phyloP scores from a whole-genome alignment of 2,329 filamentous ascomycete species.

The Penicillium sp. region DNA sequence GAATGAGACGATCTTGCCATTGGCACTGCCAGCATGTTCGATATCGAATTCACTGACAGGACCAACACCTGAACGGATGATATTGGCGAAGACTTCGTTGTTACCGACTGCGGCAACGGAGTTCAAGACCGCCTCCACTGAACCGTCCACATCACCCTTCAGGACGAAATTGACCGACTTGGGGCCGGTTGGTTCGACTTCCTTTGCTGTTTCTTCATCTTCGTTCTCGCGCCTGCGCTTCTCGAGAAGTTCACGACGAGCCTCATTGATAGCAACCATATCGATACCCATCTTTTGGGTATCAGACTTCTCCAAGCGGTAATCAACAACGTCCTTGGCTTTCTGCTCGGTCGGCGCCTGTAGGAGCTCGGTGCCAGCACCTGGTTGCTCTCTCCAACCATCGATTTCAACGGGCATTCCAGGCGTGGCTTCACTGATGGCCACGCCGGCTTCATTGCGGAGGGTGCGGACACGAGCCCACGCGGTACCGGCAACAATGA shows the following conservation, averaged over 20 bases:
- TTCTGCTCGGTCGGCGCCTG: slow-evolving; percentile 70
- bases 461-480: slow-evolving; percentile 80
- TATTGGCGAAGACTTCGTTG: slow-evolving; percentile 66
- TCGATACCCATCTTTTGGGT: slow-evolving; percentile 57
- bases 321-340: slow-evolving; percentile 68
- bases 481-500: slow-evolving; percentile 77
- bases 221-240: slow-evolving; percentile 32
- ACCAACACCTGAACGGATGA: slow-evolving; percentile 71
- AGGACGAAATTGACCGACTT: slow-evolving; percentile 69
- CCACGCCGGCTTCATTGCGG: slow-evolving; percentile 70
- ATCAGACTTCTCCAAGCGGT: slow-evolving; percentile 63
- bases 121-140: slow-evolving; percentile 78
- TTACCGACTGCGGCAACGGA: slow-evolving; percentile 71
- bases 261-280: slow-evolving; percentile 68
- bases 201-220: slow-evolving; percentile 28
- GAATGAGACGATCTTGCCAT: slow-evolving; percentile 74
- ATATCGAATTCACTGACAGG: slow-evolving; percentile 76
- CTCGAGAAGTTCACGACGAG: slow-evolving; percentile 53
- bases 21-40: slow-evolving; percentile 70
- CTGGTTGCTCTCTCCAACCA: slow-evolving; percentile 83
- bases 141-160: slow-evolving; percentile 88
- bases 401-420: slow-evolving; percentile 87
- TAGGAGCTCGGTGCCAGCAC: slow-evolving; percentile 76
- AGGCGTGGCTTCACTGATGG: slow-evolving; percentile 65
- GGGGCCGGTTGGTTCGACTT: slow-evolving; percentile 39